phyloP scores from a whole-genome alignment of 768 basidiomycete genomes.

The Termitomyces heimii region DNA sequence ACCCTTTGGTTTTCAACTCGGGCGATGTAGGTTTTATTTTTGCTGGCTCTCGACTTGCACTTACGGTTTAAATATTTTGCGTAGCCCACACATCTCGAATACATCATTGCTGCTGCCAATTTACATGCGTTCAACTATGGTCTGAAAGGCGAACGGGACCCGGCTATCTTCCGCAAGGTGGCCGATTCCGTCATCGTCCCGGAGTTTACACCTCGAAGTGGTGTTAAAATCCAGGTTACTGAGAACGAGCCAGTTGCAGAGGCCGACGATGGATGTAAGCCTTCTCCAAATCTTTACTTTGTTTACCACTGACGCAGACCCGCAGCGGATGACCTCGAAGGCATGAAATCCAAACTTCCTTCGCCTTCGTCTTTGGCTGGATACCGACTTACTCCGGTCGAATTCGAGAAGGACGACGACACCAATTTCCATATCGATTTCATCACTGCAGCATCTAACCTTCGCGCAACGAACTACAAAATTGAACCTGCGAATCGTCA shows the following conservation, averaged over 20 bases:
- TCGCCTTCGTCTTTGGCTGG: conserved; percentile 89
- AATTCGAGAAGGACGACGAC: conserved; percentile 99
- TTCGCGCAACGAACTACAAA: conserved; percentile 92
- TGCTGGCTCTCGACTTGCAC: not conserved
- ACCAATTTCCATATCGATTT: conserved; percentile 98
- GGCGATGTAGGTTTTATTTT: conserved; percentile 57
- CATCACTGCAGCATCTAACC: conserved; percentile 95
- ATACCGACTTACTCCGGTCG: conserved; percentile 92
- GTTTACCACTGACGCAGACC: not conserved
- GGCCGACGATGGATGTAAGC: conserved; percentile 35
- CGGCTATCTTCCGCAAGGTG: conserved; percentile 73
- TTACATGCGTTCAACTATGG: conserved; percentile 98
- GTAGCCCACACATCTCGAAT: conserved; percentile 81
- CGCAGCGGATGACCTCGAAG: conserved; percentile 48
- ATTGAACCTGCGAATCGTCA: conserved; percentile 86
- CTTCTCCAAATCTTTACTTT: not conserved
- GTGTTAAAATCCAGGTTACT: conserved; percentile 88
- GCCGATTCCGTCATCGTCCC: conserved; percentile 82
- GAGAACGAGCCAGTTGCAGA: conserved; percentile 86
- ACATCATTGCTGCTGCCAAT: conserved; percentile 91
- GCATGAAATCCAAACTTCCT: conserved; percentile 67
- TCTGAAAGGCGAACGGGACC: conserved; percentile 82
- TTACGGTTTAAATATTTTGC: not conserved
- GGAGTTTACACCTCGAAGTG: conserved; percentile 89
- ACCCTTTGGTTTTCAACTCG: conserved; percentile 81